phyloP scores from a whole-genome alignment of 306 rosid genomes.

The Corylus americana region DNA sequence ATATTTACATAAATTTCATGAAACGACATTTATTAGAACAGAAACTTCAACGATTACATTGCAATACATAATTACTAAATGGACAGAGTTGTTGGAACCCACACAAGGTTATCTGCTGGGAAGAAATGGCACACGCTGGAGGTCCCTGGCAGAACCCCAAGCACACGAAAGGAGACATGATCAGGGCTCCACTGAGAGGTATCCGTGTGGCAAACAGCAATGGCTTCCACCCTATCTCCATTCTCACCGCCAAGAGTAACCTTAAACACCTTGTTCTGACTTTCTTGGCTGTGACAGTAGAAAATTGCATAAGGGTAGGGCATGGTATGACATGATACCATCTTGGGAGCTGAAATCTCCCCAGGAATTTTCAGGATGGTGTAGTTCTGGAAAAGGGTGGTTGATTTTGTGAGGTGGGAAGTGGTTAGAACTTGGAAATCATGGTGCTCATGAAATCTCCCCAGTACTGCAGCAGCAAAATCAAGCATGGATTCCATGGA shows the following conservation, averaged over 20 bases:
- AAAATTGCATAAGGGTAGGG: constrained; percentile 76
- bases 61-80: neutral
- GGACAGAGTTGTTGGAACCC: constrained; percentile 39
- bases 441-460: constrained; percentile 16
- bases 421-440: constrained; percentile 41
- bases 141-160: constrained; percentile 52
- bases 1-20: neutral
- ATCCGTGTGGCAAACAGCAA: constrained; percentile 77
- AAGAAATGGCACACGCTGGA: constrained; percentile 82
- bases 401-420: constrained; percentile 45
- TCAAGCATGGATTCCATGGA: constrained; percentile 75
- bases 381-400: constrained; percentile 63
- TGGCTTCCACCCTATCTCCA: constrained; percentile 60
- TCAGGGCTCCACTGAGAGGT: constrained; percentile 68
- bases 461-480: constrained; percentile 45
- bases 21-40: neutral
- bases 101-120: constrained; percentile 68
- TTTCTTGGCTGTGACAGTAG: constrained; percentile 63
- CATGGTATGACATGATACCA: constrained; percentile 85
- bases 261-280: constrained; percentile 48
- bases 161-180: constrained; percentile 67
- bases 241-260: constrained; percentile 55
- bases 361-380: constrained; percentile 46
- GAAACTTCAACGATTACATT: neutral
- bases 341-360: constrained; percentile 47